Evolutionary conservation across 306 rosid species (phyloP).

Genomic region (Mimosa pudica): DNA sequence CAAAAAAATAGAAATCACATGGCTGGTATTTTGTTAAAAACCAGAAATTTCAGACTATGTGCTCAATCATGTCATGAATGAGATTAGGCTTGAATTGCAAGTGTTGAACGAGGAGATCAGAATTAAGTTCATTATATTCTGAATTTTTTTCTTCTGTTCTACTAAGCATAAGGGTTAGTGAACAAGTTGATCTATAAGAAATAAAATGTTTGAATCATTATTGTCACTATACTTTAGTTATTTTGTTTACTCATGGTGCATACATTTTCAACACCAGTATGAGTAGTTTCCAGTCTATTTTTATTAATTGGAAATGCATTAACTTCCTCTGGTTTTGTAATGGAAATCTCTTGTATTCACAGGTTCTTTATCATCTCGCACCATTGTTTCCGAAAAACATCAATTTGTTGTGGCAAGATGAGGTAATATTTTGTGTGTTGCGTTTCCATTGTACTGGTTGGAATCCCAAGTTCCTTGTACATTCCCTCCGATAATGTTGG

Average conservation of each 20-base stretch:
- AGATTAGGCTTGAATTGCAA: background rate
- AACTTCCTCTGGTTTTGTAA: constrained; percentile 37
- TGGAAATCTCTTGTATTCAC: constrained; percentile 33
- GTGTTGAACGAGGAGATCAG: background rate
- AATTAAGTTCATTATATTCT: background rate
- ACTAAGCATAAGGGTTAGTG: constrained; percentile 10
- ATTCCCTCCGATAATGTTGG: constrained; percentile 26
- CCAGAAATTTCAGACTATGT: background rate
- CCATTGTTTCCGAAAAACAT: constrained; percentile 89
- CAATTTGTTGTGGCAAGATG: constrained; percentile 90
- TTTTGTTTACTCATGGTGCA: constrained; percentile 5
- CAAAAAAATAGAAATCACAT: background rate
- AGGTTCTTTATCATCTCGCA: constrained; percentile 88
- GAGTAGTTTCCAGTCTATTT: constrained; percentile 5
- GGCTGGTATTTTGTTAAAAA: background rate
- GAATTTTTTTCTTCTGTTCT: background rate
- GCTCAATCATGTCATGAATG: background rate
- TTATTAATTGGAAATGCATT: background rate
- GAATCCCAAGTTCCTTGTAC: constrained; percentile 17
- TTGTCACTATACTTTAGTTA: background rate
- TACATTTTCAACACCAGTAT: constrained; percentile 18
- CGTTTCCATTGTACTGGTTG: constrained; percentile 18
- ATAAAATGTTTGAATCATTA: background rate
- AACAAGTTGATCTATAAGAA: background rate
- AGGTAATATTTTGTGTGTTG: constrained; percentile 58